Evolutionary conservation across 2,329 filamentous ascomycete genomes (phyloP), one percentile per base, ranked within the genome.

Genomic region (Colletotrichum liaoningense): DNA sequence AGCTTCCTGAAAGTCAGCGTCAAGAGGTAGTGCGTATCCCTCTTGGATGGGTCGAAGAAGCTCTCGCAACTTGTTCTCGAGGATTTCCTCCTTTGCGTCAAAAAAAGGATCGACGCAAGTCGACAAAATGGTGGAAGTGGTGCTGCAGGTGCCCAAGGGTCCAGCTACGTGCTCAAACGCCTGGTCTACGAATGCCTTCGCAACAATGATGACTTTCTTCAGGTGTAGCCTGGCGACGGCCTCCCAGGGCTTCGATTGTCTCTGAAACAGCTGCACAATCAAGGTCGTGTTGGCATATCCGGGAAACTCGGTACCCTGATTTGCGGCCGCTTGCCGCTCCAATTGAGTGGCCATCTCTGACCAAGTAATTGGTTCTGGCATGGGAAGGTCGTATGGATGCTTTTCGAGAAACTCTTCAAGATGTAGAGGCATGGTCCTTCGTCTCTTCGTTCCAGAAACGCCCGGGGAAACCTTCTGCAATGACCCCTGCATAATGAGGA

Each of bases 291-390:
- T 86, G 0, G 80, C 77, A 0, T 79, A 79, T 0, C 84, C 84
- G 0, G 84, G 83, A 24, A 86, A 82, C 59, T 86, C 84, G 1
- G 71, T 79, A 1, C 85, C 85, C 67, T 83, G 84, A 42, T 85
- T 85, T 0, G 70, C 74, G 0, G 81, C 79, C 1, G 82, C 83
- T 7, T 81, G 73, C 2, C 54, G 65, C 72, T 83, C 77, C 0
- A 87, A 75, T 8, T 83, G 75, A 0, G 33, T 22, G 1, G 72
- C 71, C 6, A 84, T 73, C 0, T 77, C 65, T 0, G 16, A 22
- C 2, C 69, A 63, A 0, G 69, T 65, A 9, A 81, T 76, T 0
- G 24, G 4, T 3, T 76, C 38, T 0, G 84, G 84, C 0, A 78
- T 63, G 0, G 75, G 70, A 28, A 82, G 78, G 0, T 79, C 62